Base-by-base conservation (phyloP, 2,329 filamentous ascomycete genomes). In the Ceratocystis eucalypticola region DNA sequence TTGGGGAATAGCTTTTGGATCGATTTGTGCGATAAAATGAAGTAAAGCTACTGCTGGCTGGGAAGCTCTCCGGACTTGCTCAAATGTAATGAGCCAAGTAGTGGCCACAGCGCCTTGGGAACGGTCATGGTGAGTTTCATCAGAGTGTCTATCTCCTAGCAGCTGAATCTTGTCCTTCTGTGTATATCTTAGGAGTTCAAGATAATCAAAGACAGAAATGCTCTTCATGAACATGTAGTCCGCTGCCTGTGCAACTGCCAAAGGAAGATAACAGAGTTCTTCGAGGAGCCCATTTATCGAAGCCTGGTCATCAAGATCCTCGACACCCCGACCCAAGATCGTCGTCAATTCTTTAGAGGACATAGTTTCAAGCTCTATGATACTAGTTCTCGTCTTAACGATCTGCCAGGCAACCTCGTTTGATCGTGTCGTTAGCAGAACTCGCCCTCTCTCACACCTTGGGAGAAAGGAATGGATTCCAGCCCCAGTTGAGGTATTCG, bases 391-490 rank as follows among this genome's bases (percentile, higher is more conserved):
- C 20, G 0, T 22, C 20, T 55, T 5, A 12, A 12, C 15, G n/a
- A 25, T 28, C 5, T 22, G 20, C 4, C 22, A 20, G 2, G 20
- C 50, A 12, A 55, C 48, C 25, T 68, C 8, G 12, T 46, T 10
- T 44, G 44, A 61, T 22, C 64, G 66, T 2, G 61, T 69, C 12
- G 44, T 69, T 25, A 69, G 25, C 2, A 69, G 55, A 22, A 65
- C 61, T 12, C 28, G 61, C 30, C 65, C 62, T 1, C 67, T 65
- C 2, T 61, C 10, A 20, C 63, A 70, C 0, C 59, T 59, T 0
- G 75, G 76, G 5, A 78, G 69, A 68, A 72, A 72, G 4, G 73
- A 64, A 0, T 10, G 17, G 20, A 66, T 61, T 22, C 53, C 17
- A 37, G 10, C 6, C 22, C 37, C 25, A 50, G 8, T 22, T 10